These are phyloP conservation scores for Schrenkiella parvula DNA, from an alignment of 345 rosid genomes.

Conservation along the genomic window DNA sequence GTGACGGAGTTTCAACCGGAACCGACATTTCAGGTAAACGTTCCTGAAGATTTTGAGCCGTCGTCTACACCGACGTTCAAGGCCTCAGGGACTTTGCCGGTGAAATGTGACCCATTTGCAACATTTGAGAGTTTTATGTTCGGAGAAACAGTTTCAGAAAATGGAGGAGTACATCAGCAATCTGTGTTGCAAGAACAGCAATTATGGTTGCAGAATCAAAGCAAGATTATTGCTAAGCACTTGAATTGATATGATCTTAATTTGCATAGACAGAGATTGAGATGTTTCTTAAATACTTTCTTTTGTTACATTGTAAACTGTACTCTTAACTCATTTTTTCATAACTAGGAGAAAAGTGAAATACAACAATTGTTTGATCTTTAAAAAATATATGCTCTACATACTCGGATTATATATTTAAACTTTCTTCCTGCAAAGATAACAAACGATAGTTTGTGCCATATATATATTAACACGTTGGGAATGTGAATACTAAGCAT, in stretches of 20 bases:
- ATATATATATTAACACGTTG: neutral
- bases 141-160: constrained; percentile 20
- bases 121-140: constrained; percentile 33
- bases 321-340: constrained; percentile 2
- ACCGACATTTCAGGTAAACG: constrained; percentile 53
- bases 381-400: neutral
- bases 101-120: constrained; percentile 49
- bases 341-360: constrained; percentile 17
- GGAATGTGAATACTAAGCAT: neutral
- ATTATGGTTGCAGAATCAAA: constrained; percentile 69
- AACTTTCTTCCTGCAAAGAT: neutral
- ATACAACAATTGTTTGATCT: constrained; percentile 14
- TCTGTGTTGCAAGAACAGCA: constrained; percentile 52
- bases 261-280: constrained; percentile 20
- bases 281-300: neutral
- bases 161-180: constrained; percentile 34
- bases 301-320: constrained; percentile 5
- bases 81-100: neutral
- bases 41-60: constrained; percentile 28
- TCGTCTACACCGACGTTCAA: constrained; percentile 30
- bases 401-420: neutral
- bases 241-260: constrained; percentile 23
- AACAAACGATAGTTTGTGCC: neutral
- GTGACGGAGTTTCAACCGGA: constrained; percentile 33
- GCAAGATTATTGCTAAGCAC: constrained; percentile 65